Conservation (phyloP, 768 basidiomycete species). For the Gloeopeniophorella convolvens region DNA sequence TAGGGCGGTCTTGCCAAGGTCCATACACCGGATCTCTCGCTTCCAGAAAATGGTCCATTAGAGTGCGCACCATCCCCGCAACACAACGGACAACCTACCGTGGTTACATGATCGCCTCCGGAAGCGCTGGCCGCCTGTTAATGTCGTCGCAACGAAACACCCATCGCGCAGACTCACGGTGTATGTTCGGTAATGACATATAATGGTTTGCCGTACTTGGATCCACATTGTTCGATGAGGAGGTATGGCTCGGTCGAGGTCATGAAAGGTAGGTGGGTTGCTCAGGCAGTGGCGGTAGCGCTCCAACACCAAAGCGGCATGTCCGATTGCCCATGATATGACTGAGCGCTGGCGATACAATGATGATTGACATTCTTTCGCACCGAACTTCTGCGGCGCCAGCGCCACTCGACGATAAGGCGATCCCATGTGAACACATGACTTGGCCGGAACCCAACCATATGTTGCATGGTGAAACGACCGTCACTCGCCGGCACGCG, state of each 20-base stretch:
- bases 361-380: conserved; percentile 1
- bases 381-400: background rate
- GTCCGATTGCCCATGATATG: conserved; percentile 11
- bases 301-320: conserved; percentile 11
- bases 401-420: conserved; percentile 8
- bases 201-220: conserved; percentile 36
- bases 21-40: conserved; percentile 41
- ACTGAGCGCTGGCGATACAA: conserved; percentile 13
- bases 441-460: no score
- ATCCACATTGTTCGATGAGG: conserved; percentile 37
- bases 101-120: conserved; percentile 29
- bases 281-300: conserved; percentile 17
- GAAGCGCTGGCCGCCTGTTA: conserved; percentile 25
- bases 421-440: conserved; percentile 10
- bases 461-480: no score
- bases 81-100: conserved; percentile 24
- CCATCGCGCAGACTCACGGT: conserved; percentile 30
- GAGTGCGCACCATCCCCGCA: conserved; percentile 9
- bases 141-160: conserved; percentile 19
- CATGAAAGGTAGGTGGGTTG: conserved; percentile 23
- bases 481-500: no score
- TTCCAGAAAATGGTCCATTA: conserved; percentile 15
- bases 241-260: conserved; percentile 30
- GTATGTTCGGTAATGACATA: conserved; percentile 38
- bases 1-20: conserved; percentile 34